These are phyloP conservation scores for Kluyveromyces wickerhamii DNA, from an alignment of 805 yeast genomes.

Conservation along the genomic window DNA sequence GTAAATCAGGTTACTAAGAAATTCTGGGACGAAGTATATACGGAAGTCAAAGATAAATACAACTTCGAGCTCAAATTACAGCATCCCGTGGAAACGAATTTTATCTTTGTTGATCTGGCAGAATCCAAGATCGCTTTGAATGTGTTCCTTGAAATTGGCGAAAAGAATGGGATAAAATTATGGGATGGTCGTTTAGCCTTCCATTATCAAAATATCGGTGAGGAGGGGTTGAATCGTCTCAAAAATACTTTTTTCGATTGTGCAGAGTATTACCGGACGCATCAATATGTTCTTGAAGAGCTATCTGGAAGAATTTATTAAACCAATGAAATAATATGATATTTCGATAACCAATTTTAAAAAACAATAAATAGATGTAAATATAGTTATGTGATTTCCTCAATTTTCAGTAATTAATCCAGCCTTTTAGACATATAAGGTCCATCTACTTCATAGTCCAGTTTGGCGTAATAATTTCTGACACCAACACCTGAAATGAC, in stretches of 20 bases:
- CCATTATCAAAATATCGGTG: conserved; percentile 47
- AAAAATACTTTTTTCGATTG: conserved; percentile 46
- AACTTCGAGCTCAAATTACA: conserved; percentile 37
- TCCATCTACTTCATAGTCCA: conserved; percentile 90
- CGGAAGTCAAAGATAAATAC: conserved; percentile 33
- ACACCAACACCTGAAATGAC: conserved; percentile 98
- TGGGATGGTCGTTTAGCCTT: conserved; percentile 63
- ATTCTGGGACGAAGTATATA: conserved; percentile 39
- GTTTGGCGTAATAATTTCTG: conserved; percentile 84
- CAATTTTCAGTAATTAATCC: too few relatives aligned
- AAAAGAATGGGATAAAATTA: conserved; percentile 44
- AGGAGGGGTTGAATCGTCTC: conserved; percentile 40
- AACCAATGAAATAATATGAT: neutral
- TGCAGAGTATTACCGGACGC: conserved; percentile 35
- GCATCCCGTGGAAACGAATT: conserved; percentile 67
- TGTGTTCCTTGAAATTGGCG: conserved; percentile 38
- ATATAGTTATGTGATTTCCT: neutral
- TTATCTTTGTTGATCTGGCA: conserved; percentile 57
- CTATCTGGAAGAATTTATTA: conserved; percentile 8
- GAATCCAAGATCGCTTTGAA: conserved; percentile 38
- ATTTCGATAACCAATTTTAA: neutral
- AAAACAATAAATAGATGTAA: neutral
- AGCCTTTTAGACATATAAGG: conserved; percentile 87
- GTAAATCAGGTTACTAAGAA: conserved; percentile 34
- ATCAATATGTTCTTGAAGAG: conserved; percentile 14